Conservation (phyloP, 495 filamentous ascomycete species). For the Penicillium angulare region DNA sequence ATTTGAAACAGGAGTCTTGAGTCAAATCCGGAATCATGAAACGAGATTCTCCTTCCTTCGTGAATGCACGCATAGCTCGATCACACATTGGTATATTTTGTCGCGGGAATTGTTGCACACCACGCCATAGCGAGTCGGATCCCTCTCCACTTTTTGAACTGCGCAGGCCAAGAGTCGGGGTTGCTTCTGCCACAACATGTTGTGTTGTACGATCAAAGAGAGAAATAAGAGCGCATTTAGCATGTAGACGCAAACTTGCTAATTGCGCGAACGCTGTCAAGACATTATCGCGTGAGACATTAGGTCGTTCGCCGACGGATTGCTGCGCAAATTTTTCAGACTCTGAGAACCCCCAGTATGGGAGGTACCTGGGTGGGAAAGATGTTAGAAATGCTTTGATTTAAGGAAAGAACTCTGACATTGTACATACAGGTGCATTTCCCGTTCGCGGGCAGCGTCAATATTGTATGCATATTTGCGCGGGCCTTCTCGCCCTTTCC, state of each 20-base stretch:
- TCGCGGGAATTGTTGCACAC: slow-evolving; percentile 30
- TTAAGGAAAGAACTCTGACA: not conserved
- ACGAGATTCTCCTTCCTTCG: slow-evolving; percentile 29
- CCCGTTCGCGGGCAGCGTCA: slow-evolving; percentile 17
- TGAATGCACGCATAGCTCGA: slow-evolving; percentile 33
- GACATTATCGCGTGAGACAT: slow-evolving; percentile 16
- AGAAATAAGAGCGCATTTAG: slow-evolving; percentile 35
- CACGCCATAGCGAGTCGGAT: slow-evolving; percentile 36
- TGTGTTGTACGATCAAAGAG: slow-evolving; percentile 34
- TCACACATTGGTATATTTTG: slow-evolving; percentile 19
- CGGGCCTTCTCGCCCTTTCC: slow-evolving; percentile 3
- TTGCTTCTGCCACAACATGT: slow-evolving; percentile 51
- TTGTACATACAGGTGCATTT: slow-evolving; percentile 21
- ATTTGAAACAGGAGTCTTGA: slow-evolving; percentile 26
- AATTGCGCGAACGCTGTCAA: slow-evolving; percentile 48
- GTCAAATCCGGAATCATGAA: slow-evolving; percentile 29
- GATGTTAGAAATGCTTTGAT: not conserved
- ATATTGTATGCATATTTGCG: slow-evolving; percentile 19
- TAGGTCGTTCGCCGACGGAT: slow-evolving; percentile 9
- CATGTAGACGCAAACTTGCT: slow-evolving; percentile 38
- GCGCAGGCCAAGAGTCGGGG: slow-evolving; percentile 38
- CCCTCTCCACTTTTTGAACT: slow-evolving; percentile 22
- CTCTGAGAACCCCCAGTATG: slow-evolving; percentile 16
- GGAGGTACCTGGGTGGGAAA: slow-evolving; percentile 14
- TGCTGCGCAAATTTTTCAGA: slow-evolving; percentile 16